Conservation (phyloP, 352 stramenopile species). For the Thraustotheca clavata region DNA sequence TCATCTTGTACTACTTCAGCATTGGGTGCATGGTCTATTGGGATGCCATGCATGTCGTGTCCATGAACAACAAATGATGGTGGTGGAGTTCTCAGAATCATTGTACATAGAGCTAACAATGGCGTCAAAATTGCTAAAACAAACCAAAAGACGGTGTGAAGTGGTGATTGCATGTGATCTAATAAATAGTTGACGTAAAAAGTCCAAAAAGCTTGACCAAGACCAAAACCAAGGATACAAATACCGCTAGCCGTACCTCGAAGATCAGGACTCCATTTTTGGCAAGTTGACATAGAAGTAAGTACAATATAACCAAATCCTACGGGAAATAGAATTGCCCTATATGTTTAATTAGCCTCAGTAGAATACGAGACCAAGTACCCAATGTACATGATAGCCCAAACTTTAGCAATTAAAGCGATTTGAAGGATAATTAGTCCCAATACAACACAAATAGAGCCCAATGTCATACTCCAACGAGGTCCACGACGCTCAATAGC, state of each 20-base stretch:
- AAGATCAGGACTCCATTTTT: conserved; percentile 12
- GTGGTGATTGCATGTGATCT: neutral
- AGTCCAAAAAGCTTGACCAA: neutral
- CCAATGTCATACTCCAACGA: neutral
- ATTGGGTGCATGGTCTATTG: neutral
- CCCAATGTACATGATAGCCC: neutral
- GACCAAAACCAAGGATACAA: neutral
- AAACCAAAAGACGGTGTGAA: neutral
- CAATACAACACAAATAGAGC: neutral
- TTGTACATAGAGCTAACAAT: neutral
- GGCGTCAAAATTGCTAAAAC: neutral
- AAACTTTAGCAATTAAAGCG: neutral
- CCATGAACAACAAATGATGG: neutral
- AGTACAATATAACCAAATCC: neutral
- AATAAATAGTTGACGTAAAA: neutral
- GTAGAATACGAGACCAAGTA: neutral
- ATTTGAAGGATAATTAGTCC: neutral
- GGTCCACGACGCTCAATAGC: neutral
- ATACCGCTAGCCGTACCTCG: neutral
- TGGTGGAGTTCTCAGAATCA: conserved; percentile 7
- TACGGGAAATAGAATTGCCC: neutral
- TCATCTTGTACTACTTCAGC: neutral
- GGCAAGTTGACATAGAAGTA: neutral
- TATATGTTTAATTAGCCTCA: neutral
- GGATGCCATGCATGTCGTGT: conserved; percentile 12